Evolutionary conservation across 208 protist genomes (phyloP), one percentile per base, ranked within the genome.

Genomic region (Trypanosoma mega): DNA sequence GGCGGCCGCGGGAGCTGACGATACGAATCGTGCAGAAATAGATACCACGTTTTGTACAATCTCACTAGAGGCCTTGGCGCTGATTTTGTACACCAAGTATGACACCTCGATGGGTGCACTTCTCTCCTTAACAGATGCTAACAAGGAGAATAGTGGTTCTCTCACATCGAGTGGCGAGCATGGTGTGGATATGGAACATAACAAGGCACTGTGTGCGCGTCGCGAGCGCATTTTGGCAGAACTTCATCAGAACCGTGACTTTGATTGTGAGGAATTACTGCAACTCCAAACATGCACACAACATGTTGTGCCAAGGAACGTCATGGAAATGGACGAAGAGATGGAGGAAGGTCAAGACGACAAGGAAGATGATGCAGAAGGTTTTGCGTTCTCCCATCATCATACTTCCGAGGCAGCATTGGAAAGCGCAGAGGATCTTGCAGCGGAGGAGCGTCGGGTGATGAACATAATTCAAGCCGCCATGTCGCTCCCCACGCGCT

Each of bases 401-500:
- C n/a, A n/a, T n/a, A n/a, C n/a, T n/a, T n/a, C n/a, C n/a, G n/a
- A n/a, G n/a, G n/a, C n/a, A n/a, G n/a, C n/a, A n/a, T n/a, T 60
- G 23, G 61, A 36, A 11, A 46, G 52, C 43, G 45, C 51, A 16
- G 30, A 29, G 24, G 30, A 41, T n/a, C 39, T 20, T 31, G 62
- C 58, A 21, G 24, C 68, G 3, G 72, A 76, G 36, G 75, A 80
- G 41, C 63, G 53, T 9, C 51, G 54, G 26, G 70, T 83, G 33
- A 24, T 64, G 18, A 51, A 56, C 3, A 64, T 85, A 14, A 69
- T 85, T 26, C 53, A 52, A 26, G 44, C 65, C 2, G 58, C 71
- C 4, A 14, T 69, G 12, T 48, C 61, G 3, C 46, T 36, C 37
- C 36, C 0, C 43, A 61, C 30, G 53, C 41, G 18, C 43, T 88